Percentiles rank a stretch among this genome's conserved stretches.
Evolutionary conservation across 1,284 basidiomycete genomes (phyloP).

Genomic region (Trichosporon sp.): DNA sequence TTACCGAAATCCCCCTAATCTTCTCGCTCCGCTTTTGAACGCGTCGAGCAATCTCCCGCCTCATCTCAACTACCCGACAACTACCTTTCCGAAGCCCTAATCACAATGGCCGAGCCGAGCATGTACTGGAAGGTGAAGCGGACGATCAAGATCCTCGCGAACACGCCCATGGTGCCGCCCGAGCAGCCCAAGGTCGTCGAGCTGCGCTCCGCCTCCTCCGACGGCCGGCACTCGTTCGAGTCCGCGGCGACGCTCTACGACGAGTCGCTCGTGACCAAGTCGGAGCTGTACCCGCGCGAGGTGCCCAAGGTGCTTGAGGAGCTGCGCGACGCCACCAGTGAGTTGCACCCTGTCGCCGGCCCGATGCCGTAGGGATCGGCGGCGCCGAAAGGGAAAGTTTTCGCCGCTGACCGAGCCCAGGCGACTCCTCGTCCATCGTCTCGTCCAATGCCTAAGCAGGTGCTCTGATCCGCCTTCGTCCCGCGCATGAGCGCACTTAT

Average conservation of each 20-base stretch:
- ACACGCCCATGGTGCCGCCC: neutral
- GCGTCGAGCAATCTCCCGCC: neutral
- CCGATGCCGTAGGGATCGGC: too few relatives aligned
- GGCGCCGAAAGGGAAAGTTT: neutral
- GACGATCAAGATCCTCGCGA: neutral
- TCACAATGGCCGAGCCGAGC: neutral
- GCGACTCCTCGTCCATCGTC: neutral
- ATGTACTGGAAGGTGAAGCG: conserved; percentile 5
- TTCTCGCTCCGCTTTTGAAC: neutral
- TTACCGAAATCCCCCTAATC: neutral
- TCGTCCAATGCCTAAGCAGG: neutral
- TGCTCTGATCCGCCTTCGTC: neutral
- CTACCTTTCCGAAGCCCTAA: too few relatives aligned
- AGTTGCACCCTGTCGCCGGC: neutral
- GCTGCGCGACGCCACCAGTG: neutral
- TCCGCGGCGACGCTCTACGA: neutral
- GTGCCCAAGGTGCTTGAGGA: neutral
- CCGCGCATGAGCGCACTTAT: neutral
- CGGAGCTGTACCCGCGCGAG: neutral
- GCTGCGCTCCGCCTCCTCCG: neutral
- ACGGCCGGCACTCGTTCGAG: neutral
- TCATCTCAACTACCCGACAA: neutral
- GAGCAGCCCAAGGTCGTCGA: neutral
- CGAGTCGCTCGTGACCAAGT: neutral
- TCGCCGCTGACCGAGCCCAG: neutral